A percentile compares a stretch with the other conserved stretches of the same genome.
phyloP scores from a whole-genome alignment of 257 asterid genomes.

The Thymus quinquecostatus region DNA sequence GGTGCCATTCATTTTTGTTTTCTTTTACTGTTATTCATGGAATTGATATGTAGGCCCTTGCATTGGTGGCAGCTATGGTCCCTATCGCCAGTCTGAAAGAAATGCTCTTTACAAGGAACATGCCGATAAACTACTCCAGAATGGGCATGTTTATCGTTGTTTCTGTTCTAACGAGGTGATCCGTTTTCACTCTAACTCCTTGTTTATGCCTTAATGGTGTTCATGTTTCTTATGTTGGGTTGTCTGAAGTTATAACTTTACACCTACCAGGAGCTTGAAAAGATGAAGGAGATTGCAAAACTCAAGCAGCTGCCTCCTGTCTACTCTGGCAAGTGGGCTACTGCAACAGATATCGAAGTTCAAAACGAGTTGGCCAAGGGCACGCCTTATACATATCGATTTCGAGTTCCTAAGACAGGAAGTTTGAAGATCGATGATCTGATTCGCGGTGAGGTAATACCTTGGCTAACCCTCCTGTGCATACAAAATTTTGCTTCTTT shows the following conservation, averaged over 20 bases:
- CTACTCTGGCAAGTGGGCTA: conserved; percentile 90
- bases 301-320: conserved; percentile 87
- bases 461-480: conserved; percentile 15
- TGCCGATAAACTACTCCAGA: conserved; percentile 77
- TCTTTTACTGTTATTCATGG: not conserved
- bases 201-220: conserved; percentile 14
- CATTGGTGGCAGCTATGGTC: conserved; percentile 83
- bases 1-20: not conserved
- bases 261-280: conserved; percentile 71
- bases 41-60: conserved; percentile 69
- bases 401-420: conserved; percentile 88
- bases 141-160: conserved; percentile 89
- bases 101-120: conserved; percentile 79
- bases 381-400: conserved; percentile 85
- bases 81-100: conserved; percentile 93
- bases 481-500: conserved; percentile 15
- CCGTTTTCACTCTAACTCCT: conserved; percentile 7
- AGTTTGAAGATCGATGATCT: conserved; percentile 75
- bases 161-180: conserved; percentile 87
- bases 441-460: conserved; percentile 86
- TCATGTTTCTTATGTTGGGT: conserved; percentile 19
- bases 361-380: conserved; percentile 74
- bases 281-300: conserved; percentile 89
- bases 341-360: conserved; percentile 72
- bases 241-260: conserved; percentile 21